Percentiles rank a stretch among this genome's conserved stretches.
Evolutionary conservation across 2,329 filamentous ascomycete species (phyloP).

Genomic region (Hypoxylon sp.): DNA sequence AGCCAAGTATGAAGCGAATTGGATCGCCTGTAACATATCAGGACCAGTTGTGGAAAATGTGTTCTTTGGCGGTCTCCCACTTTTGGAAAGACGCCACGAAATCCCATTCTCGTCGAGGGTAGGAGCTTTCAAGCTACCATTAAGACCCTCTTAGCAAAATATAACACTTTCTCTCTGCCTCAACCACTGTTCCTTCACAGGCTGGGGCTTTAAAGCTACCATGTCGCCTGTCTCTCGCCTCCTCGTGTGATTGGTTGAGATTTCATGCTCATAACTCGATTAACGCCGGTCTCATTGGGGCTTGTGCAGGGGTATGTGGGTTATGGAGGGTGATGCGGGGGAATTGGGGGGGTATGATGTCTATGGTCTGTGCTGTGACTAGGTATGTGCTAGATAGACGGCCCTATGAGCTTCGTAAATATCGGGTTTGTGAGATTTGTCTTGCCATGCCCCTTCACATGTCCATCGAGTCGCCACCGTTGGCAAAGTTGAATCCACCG

Average conservation of each 20-base stretch:
- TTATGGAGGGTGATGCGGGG: conserved; percentile 46
- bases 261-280: conserved; percentile 47
- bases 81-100: conserved; percentile 13
- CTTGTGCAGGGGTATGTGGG: conserved; percentile 43
- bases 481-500: conserved; percentile 87
- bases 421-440: conserved; percentile 31
- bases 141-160: conserved; percentile 52
- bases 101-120: conserved; percentile 47
- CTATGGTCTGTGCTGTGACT: conserved; percentile 41
- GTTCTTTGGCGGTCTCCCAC: conserved; percentile 6
- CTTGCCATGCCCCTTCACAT: conserved; percentile 57
- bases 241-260: conserved; percentile 42
- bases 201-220: conserved; percentile 74
- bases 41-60: too few species aligned
- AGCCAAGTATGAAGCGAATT: too few species aligned
- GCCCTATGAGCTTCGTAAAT: conserved; percentile 34
- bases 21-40: too few species aligned
- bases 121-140: conserved; percentile 61
- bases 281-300: conserved; percentile 47
- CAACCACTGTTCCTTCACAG: conserved; percentile 49
- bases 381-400: conserved; percentile 32
- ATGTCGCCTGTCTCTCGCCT: conserved; percentile 56
- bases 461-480: conserved; percentile 70
- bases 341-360: conserved; percentile 35
- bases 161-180: conserved; percentile 43